phyloP scores from a whole-genome alignment of 2,329 filamentous ascomycete genomes.

The Fusarium begoniae region DNA sequence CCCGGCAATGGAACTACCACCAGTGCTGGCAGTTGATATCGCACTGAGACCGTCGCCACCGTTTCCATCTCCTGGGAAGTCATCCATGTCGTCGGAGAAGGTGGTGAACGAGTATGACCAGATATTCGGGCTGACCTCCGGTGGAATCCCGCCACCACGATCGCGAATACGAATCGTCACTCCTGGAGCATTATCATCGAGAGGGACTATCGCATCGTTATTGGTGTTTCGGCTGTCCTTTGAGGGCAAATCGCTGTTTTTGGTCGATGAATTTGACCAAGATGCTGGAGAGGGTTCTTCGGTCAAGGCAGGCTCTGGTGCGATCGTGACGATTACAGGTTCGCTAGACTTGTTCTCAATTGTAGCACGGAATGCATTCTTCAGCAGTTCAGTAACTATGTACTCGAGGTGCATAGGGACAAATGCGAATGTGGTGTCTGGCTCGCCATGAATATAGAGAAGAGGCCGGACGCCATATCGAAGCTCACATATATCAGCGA shows the following conservation, averaged over 20 bases:
- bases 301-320: constrained; percentile 66
- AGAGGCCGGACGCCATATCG: constrained; percentile 90
- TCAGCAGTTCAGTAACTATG: constrained; percentile 94
- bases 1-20: constrained; percentile 87
- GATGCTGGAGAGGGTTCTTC: constrained; percentile 35
- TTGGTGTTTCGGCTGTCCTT: constrained; percentile 51
- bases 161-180: constrained; percentile 97
- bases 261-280: constrained; percentile 42
- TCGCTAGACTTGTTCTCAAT: constrained; percentile 85
- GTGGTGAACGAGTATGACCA: constrained; percentile 99
- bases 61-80: constrained; percentile 52
- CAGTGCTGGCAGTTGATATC: constrained; percentile 76
- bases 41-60: constrained; percentile 71
- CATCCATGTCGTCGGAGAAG: constrained; percentile 71
- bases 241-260: background rate
- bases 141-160: constrained; percentile 90
- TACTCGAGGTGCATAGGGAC: constrained; percentile 97
- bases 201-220: constrained; percentile 61
- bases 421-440: constrained; percentile 88
- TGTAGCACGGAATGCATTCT: constrained; percentile 95
- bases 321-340: constrained; percentile 91
- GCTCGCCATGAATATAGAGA: constrained; percentile 84
- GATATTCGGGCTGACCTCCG: constrained; percentile 84
- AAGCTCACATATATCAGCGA: constrained; percentile 95
- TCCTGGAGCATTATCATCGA: constrained; percentile 76